Evolutionary conservation across 306 rosid species (phyloP), one percentile per base, ranked within the genome.

Genomic region (Sindora glabra): DNA sequence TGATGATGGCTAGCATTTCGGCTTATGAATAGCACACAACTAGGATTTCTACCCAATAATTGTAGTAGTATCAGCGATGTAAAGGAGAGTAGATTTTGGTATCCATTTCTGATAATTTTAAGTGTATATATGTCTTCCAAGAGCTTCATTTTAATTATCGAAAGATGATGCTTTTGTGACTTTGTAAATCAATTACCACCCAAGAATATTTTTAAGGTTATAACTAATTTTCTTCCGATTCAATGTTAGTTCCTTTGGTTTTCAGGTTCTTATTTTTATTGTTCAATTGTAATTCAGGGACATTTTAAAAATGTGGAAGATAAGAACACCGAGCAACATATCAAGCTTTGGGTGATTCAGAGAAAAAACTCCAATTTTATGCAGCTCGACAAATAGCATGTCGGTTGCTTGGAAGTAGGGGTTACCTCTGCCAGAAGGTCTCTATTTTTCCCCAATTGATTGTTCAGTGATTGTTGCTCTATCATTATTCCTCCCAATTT

Each of bases 381-480:
- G 30, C 98, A 12, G 95, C 98, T 65, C 82, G 95, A 52, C 98
- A 91, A 72, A 83, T 91, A 56, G 96, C 98, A 54, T 87, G 98
- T 64, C 96, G 98, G 23, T 49, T 91, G 66, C 87, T 91, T 34
- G 98, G 98, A 66, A 91, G 98, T 73, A 76, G 77, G 66, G 88
- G 87, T 52, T 91, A 91, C 72, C 98, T 91, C 27, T 91, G 98
- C 68, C 98, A 83, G 74, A 85, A 87, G 98, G 98, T 90, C 64
- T 55, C 13, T 59, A n/a, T 33, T 30, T 16, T 26, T 33, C 14
- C 8, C 17, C 25, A 18, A 59, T 25, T 13, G 30, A 27, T 18
- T 32, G 8, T n/a, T 10, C 34, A 29, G 8, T 29, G 34, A 8
- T 47, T 56, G n/a, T 18, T 10, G 15, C n/a, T 17, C 13, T 27